phyloP scores from a whole-genome alignment of 768 basidiomycete genomes.

The Daedalea quercina region DNA sequence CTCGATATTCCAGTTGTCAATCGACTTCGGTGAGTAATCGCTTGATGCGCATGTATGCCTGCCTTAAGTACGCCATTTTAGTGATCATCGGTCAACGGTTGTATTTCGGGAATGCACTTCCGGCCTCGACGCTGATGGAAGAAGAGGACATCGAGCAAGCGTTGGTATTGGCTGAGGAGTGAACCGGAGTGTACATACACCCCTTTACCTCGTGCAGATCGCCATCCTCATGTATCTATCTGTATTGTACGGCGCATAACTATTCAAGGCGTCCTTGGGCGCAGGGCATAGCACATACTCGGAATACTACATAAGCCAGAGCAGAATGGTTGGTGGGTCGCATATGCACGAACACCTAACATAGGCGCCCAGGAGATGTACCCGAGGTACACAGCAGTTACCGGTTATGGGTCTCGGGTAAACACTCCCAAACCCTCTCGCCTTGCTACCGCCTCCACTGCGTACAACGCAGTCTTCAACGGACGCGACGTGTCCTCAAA shows the following conservation, averaged over 20 bases:
- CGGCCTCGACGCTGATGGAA: conserved; percentile 39
- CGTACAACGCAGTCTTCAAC: conserved; percentile 19
- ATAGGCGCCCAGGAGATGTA: not conserved
- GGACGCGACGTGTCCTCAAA: conserved; percentile 20
- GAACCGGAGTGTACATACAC: conserved; percentile 13
- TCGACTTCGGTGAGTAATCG: conserved; percentile 61
- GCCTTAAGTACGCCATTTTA: conserved; percentile 18
- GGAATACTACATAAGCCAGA: not conserved
- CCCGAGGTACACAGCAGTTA: conserved; percentile 2
- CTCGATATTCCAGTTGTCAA: conserved; percentile 74
- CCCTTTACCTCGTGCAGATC: not conserved
- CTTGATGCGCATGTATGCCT: not conserved
- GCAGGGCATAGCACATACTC: not conserved
- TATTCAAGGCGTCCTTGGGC: not conserved
- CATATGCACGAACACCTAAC: not conserved
- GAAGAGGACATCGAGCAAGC: conserved; percentile 73
- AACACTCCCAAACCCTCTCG: conserved; percentile 15
- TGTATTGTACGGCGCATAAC: not conserved
- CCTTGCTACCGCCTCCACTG: conserved; percentile 8
- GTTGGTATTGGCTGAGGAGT: conserved; percentile 57
- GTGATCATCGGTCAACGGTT: conserved; percentile 70
- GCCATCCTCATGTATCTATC: not conserved
- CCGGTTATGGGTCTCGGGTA: conserved; percentile 7
- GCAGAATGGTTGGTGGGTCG: not conserved
- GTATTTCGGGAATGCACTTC: conserved; percentile 66